Conservation (phyloP, 371 early-diverging fungal genomes). For the Fennellomyces sp. region DNA sequence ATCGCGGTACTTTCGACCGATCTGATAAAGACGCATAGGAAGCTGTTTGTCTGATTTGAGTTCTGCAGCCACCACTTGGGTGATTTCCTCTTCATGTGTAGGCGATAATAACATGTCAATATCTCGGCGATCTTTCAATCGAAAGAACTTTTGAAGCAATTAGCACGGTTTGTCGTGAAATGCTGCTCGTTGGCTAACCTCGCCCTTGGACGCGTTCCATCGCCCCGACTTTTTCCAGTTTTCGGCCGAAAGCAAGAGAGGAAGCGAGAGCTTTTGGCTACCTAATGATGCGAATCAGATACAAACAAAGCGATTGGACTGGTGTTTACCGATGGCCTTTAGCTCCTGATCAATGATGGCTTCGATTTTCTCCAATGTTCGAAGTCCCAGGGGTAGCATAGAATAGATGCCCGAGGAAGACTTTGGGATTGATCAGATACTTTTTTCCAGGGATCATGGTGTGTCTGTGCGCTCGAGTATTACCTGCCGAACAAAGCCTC, state of each 20-base stretch:
- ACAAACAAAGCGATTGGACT: background rate
- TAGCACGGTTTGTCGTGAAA: background rate
- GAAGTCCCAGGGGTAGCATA: slow-evolving; percentile 78
- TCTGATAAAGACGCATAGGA: slow-evolving; percentile 89
- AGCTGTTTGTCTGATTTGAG: slow-evolving; percentile 72
- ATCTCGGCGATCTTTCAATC: slow-evolving; percentile 79
- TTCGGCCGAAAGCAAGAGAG: slow-evolving; percentile 67
- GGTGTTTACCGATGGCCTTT: slow-evolving; percentile 59
- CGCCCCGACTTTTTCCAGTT: slow-evolving; percentile 83
- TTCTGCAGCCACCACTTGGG: slow-evolving; percentile 69
- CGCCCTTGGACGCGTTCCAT: slow-evolving; percentile 73
- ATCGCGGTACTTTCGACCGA: slow-evolving; percentile 86
- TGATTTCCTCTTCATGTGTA: slow-evolving; percentile 94
- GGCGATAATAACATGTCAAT: slow-evolving; percentile 78
- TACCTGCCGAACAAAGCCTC: slow-evolving; percentile 8
- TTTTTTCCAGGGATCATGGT: too few species aligned
- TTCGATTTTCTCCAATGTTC: slow-evolving; percentile 76
- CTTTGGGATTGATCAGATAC: slow-evolving; percentile 30
- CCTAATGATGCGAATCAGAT: slow-evolving; percentile 29
- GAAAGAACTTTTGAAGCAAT: slow-evolving; percentile 75
- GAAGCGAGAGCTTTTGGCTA: slow-evolving; percentile 77
- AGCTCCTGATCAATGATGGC: slow-evolving; percentile 82
- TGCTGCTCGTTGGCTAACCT: slow-evolving; percentile 37
- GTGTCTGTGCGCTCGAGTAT: background rate
- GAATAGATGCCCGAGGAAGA: slow-evolving; percentile 84